phyloP scores from a whole-genome alignment of 176 grass and related monocot species.

The Oryza officinalis region DNA sequence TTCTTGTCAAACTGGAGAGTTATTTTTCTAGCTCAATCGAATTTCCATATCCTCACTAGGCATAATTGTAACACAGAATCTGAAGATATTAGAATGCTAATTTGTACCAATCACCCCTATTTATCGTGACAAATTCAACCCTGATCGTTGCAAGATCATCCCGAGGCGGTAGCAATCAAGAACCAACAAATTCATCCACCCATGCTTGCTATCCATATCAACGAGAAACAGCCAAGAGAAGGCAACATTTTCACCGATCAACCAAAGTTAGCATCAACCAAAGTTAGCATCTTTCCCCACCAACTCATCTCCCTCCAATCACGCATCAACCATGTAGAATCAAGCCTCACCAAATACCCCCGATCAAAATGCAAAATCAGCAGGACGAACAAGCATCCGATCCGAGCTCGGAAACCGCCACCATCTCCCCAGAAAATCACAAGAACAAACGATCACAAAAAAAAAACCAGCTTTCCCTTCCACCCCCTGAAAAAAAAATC shows the following conservation, averaged over 20 bases:
- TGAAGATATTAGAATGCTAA: not conserved
- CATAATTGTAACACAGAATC: not conserved
- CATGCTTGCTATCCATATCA: not conserved
- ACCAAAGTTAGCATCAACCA: not conserved
- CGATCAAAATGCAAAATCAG: not conserved
- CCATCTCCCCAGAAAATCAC: not conserved
- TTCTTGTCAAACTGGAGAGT: not conserved
- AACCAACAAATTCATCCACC: not conserved
- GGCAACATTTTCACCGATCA: not conserved
- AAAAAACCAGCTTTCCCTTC: not conserved
- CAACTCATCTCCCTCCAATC: slow-evolving; percentile 2
- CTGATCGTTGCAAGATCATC: not conserved
- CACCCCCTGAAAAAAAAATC: not conserved
- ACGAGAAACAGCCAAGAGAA: not conserved
- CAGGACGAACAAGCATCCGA: not conserved
- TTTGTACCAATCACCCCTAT: not conserved
- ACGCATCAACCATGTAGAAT: not conserved
- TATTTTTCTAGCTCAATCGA: not conserved
- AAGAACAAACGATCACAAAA: not conserved
- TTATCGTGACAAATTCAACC: not conserved
- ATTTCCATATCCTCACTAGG: not conserved
- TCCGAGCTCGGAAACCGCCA: not conserved
- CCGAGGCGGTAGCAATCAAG: not conserved
- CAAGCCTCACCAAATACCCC: not conserved
- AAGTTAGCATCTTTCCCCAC: not conserved